Conservation (phyloP, 176 grass and related monocot genomes). For the Aegilops sharonensis region DNA sequence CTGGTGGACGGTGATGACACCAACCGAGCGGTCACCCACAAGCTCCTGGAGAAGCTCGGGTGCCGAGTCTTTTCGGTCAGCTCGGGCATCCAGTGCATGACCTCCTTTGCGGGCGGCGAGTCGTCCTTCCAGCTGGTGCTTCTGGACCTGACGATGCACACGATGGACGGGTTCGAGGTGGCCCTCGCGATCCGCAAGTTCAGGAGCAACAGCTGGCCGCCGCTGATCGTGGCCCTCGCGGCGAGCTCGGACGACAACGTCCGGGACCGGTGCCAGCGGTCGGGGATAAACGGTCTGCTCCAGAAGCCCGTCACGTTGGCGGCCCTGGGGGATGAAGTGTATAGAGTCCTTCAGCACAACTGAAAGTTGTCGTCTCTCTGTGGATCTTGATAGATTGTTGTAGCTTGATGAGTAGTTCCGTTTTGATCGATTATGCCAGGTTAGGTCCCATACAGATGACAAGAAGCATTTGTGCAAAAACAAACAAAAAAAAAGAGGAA, state of each 20-base stretch:
- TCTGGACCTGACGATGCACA: conserved; percentile 60
- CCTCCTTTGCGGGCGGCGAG: conserved; percentile 27
- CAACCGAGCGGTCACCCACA: conserved; percentile 53
- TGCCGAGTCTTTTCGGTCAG: conserved; percentile 53
- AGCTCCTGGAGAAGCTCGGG: conserved; percentile 73
- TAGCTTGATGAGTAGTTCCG: conserved; percentile 31
- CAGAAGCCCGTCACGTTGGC: conserved; percentile 74
- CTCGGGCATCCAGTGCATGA: conserved; percentile 69
- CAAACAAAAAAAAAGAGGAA: background rate
- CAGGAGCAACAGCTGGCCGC: conserved; percentile 53
- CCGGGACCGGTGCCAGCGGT: conserved; percentile 65
- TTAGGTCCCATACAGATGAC: conserved; percentile 40
- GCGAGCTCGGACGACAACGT: conserved; percentile 49
- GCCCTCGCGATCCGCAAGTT: conserved; percentile 51
- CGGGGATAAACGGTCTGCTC: conserved; percentile 77
- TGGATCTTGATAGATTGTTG: conserved; percentile 23
- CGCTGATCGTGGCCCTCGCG: conserved; percentile 57
- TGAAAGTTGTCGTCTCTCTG: conserved; percentile 29
- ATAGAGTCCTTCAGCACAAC: conserved; percentile 83
- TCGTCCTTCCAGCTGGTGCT: conserved; percentile 64
- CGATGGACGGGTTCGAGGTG: conserved; percentile 68
- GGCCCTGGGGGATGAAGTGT: conserved; percentile 76
- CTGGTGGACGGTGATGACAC: conserved; percentile 61
- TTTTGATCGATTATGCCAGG: conserved; percentile 23
- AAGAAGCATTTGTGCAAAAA: conserved; percentile 26